phyloP scores from a whole-genome alignment of 2,329 filamentous ascomycete species.

The Berkeleyomyces basicola region DNA sequence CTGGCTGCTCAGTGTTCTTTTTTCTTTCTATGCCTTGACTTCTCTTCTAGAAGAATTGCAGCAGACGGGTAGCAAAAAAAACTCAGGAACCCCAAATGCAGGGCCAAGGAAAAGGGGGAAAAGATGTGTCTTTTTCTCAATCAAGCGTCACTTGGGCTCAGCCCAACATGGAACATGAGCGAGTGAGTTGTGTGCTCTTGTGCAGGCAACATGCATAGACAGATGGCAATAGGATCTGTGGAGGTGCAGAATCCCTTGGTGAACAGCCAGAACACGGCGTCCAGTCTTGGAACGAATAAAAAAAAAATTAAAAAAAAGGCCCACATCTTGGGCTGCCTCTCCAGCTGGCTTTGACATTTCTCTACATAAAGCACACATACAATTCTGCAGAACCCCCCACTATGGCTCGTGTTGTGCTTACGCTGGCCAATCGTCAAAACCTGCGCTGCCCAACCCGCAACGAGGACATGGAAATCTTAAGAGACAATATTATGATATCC shows the following conservation, averaged over 20 bases:
- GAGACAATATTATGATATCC: no score
- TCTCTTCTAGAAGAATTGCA: neutral
- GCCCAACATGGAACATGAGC: neutral
- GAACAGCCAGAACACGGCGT: no score
- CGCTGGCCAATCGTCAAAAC: no score
- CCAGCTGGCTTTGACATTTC: neutral
- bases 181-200: no score
- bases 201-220: no score
- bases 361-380: neutral
- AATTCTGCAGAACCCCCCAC: neutral
- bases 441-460: no score
- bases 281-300: neutral
- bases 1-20: neutral
- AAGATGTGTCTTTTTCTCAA: neutral
- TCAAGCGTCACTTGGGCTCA: neutral
- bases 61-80: neutral
- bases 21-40: no score
- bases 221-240: no score
- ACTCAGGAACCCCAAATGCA: neutral
- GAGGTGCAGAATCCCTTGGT: no score
- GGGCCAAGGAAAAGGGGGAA: neutral
- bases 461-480: no score
- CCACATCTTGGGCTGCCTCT: neutral
- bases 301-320: neutral
- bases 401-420: no score